Percentiles rank a stretch among this genome's conserved stretches.
Conservation (phyloP, 768 basidiomycete genomes). For the Neoboletus subvelutipes region DNA sequence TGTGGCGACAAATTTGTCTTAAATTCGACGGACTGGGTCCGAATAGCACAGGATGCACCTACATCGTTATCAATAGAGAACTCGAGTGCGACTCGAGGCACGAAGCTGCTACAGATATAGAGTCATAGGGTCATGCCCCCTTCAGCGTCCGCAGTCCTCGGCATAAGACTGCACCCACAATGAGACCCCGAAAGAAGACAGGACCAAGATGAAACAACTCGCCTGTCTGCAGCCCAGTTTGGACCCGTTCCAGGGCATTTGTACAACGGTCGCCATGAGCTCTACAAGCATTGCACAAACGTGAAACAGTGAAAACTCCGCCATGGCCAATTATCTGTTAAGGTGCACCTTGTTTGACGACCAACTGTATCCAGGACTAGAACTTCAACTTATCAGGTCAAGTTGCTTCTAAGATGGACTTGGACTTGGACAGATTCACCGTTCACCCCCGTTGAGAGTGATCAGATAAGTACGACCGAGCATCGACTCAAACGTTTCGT, state of each 20-base stretch:
- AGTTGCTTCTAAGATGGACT: not conserved
- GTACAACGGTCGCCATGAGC: not conserved
- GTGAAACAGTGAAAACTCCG: not conserved
- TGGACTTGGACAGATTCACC: not conserved
- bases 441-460: not conserved
- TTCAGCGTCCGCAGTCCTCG: not conserved
- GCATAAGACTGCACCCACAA: not conserved
- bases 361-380: no score
- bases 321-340: not conserved
- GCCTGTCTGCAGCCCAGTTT: not conserved
- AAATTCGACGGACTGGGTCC: not conserved
- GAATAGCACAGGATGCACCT: constrained; percentile 15
- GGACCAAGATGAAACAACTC: not conserved
- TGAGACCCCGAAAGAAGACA: not conserved
- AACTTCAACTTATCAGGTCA: not conserved
- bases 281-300: not conserved
- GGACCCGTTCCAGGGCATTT: not conserved
- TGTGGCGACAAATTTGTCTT: not conserved
- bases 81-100: not conserved
- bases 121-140: not conserved
- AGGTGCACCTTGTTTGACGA: not conserved
- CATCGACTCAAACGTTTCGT: not conserved
- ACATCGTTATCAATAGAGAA: not conserved
- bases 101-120: not conserved
- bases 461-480: not conserved